A percentile compares a stretch with the other conserved stretches of the same genome.
Conservation (phyloP, 2,329 filamentous ascomycete genomes). For the Daldinia sp. region DNA sequence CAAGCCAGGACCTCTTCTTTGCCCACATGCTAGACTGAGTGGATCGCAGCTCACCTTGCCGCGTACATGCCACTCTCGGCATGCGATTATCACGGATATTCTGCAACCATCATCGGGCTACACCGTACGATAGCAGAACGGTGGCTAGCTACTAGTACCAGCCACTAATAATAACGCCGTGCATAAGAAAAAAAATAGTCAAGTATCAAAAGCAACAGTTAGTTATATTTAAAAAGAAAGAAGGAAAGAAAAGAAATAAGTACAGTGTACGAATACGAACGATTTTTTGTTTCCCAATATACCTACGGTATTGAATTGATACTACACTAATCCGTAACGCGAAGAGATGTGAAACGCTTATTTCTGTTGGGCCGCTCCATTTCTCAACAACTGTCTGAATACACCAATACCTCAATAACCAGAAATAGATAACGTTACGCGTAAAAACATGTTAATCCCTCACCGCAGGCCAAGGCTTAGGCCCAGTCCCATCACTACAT, state of each 20-base stretch:
- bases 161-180: background rate
- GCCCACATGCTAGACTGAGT: constrained; percentile 33
- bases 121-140: background rate
- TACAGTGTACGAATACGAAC: background rate
- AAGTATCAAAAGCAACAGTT: background rate
- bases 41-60: constrained; percentile 13
- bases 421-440: background rate
- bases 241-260: background rate
- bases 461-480: constrained; percentile 3
- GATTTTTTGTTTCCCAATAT: background rate
- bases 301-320: background rate
- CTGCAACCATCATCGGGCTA: constrained; percentile 3
- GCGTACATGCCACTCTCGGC: background rate
- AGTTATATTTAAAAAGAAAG: no score
- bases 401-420: background rate
- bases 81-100: constrained; percentile 4
- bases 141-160: background rate
- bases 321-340: background rate
- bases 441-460: background rate
- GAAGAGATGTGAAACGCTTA: constrained; percentile 3
- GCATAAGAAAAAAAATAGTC: background rate
- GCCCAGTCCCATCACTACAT: constrained; percentile 1
- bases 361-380: constrained; percentile 7
- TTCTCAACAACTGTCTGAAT: constrained; percentile 5
- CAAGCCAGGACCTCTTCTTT: constrained; percentile 11